Evolutionary conservation across 225 moss, liverwort and hornwort species (phyloP).

Genomic region (Takakia lepidozioides): DNA sequence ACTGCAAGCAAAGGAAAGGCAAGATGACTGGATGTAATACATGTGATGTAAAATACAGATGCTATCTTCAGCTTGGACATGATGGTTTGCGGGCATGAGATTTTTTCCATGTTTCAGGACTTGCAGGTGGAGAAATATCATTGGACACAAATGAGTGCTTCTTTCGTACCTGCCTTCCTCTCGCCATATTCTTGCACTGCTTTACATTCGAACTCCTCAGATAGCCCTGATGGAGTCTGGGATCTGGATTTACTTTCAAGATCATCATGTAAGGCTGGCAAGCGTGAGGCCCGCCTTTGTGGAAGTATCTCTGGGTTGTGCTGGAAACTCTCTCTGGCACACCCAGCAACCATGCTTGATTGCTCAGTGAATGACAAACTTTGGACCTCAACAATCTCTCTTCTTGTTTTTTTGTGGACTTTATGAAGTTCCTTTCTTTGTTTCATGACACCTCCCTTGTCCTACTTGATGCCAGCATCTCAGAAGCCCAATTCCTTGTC

Average conservation of each 20-base stretch:
- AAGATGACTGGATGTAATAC: not conserved
- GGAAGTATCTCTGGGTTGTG: not conserved
- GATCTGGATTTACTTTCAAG: not conserved
- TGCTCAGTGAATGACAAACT: not conserved
- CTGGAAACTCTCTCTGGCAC: too few species aligned
- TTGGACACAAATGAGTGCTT: not conserved
- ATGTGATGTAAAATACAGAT: not conserved
- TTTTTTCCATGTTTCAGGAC: not conserved
- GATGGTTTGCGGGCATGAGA: not conserved
- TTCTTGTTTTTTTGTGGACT: not conserved
- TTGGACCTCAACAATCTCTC: not conserved
- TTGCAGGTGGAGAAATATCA: not conserved
- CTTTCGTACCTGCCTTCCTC: constrained; percentile 6
- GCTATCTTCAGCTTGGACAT: not conserved
- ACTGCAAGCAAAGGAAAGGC: not conserved
- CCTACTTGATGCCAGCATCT: not conserved
- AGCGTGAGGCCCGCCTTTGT: not conserved
- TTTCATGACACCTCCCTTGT: not conserved
- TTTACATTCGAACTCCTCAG: not conserved
- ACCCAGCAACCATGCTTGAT: too few species aligned
- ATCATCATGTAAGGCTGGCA: not conserved
- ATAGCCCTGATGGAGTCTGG: not conserved
- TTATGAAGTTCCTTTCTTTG: not conserved
- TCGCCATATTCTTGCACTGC: not conserved
- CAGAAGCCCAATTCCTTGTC: too few species aligned